phyloP scores from a whole-genome alignment of 306 rosid species.

The Betula pendula region DNA sequence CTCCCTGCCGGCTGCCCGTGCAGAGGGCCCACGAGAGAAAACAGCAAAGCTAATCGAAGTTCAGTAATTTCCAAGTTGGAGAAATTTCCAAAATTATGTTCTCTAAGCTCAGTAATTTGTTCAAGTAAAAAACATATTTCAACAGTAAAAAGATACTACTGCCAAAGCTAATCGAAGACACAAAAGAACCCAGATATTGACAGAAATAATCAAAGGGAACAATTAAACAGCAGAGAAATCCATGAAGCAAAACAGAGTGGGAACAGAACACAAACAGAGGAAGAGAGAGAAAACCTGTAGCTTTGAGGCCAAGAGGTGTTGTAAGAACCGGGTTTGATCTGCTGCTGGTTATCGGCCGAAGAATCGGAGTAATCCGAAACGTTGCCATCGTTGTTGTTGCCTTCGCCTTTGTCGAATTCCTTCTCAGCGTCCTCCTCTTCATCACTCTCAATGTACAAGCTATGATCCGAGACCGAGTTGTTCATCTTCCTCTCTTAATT shows the following conservation, averaged over 20 bases:
- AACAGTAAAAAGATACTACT: not conserved
- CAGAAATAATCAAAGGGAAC: not conserved
- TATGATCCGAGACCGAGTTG: constrained; percentile 72
- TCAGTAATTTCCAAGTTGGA: not conserved
- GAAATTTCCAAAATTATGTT: not conserved
- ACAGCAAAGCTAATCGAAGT: not conserved
- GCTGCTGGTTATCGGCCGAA: constrained; percentile 55
- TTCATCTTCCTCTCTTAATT: constrained; percentile 47
- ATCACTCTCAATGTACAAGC: constrained; percentile 78
- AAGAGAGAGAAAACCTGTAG: constrained; percentile 62
- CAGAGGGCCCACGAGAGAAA: too few species aligned
- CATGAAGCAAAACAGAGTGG: constrained; percentile 18
- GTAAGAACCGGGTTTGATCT: constrained; percentile 62
- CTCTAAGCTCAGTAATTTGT: not conserved
- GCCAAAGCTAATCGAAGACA: not conserved
- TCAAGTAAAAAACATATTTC: not conserved
- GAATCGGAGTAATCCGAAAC: constrained; percentile 77
- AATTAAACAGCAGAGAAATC: not conserved
- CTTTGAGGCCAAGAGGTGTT: constrained; percentile 92
- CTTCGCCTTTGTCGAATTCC: constrained; percentile 51
- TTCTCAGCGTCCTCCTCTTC: constrained; percentile 71
- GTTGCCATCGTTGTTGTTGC: constrained; percentile 48
- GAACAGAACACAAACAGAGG: constrained; percentile 10
- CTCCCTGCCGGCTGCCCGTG: too few species aligned
- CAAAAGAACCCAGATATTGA: not conserved